phyloP scores from a whole-genome alignment of 2,329 filamentous ascomycete species.

The Fusarium palustre region DNA sequence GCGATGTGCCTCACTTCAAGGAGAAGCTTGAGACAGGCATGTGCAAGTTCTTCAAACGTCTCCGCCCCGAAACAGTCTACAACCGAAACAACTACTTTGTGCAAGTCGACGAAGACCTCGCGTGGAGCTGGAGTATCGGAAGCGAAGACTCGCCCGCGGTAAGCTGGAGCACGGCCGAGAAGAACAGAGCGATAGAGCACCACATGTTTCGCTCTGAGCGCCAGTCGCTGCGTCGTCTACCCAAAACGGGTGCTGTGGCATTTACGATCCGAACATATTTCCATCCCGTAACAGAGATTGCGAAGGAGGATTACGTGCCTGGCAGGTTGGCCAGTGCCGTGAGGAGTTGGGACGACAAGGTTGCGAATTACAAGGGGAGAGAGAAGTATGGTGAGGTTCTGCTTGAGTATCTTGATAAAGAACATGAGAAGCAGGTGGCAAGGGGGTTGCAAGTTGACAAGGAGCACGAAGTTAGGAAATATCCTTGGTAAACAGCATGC shows the following conservation, averaged over 20 bases:
- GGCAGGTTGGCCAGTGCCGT: constrained; percentile 82
- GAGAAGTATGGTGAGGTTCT: constrained; percentile 79
- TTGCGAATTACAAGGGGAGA: constrained; percentile 80
- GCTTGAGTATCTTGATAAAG: constrained; percentile 79
- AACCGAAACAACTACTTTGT: constrained; percentile 86
- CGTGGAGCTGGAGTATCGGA: constrained; percentile 83
- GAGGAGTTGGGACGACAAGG: constrained; percentile 84
- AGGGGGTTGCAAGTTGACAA: constrained; percentile 70
- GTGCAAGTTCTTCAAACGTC: constrained; percentile 81
- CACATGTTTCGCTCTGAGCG: constrained; percentile 83
- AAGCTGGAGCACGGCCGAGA: constrained; percentile 81
- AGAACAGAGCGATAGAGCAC: constrained; percentile 76
- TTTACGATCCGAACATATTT: constrained; percentile 89
- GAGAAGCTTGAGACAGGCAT: constrained; percentile 81
- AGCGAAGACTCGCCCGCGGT: constrained; percentile 72
- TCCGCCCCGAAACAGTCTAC: constrained; percentile 74
- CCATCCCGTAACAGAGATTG: constrained; percentile 75
- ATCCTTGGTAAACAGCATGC: constrained; percentile 66
- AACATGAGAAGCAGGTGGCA: constrained; percentile 79
- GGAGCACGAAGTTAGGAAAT: constrained; percentile 70
- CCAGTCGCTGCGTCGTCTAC: constrained; percentile 74
- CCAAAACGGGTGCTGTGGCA: constrained; percentile 67
- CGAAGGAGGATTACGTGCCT: constrained; percentile 79
- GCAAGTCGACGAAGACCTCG: constrained; percentile 81
- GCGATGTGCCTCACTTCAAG: constrained; percentile 78